These are phyloP conservation scores for Hymenoscyphus albidus DNA, from an alignment of 2,329 filamentous ascomycete species.

Conservation along the genomic window DNA sequence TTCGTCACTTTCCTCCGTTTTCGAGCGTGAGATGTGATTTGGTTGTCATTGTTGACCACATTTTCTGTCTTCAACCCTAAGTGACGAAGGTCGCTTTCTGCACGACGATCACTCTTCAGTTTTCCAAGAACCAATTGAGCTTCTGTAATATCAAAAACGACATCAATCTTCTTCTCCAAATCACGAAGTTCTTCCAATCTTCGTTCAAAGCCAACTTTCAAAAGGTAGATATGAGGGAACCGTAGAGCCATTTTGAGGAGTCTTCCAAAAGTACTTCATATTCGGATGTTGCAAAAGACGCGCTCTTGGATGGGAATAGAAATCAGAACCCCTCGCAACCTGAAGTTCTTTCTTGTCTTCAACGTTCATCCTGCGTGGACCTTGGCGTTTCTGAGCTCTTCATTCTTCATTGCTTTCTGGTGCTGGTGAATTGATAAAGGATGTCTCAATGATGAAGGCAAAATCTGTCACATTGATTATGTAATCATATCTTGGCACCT, in stretches of 20 bases:
- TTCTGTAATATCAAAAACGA: constrained; percentile 70
- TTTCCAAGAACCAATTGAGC: constrained; percentile 73
- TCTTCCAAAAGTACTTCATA: constrained; percentile 3
- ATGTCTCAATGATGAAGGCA: background rate
- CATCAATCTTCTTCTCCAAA: constrained; percentile 59
- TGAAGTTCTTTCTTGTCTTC: background rate
- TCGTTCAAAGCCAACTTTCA: constrained; percentile 37
- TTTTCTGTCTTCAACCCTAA: constrained; percentile 49
- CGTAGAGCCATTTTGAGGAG: constrained; percentile 21
- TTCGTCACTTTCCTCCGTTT: constrained; percentile 27
- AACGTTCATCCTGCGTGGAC: background rate
- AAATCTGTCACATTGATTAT: background rate
- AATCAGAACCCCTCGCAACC: background rate
- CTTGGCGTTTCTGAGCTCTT: background rate
- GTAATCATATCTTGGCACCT: background rate
- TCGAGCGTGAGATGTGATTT: constrained; percentile 38
- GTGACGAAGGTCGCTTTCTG: constrained; percentile 71
- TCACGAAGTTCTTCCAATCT: constrained; percentile 48
- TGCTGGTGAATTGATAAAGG: background rate
- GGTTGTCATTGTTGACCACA: constrained; percentile 5
- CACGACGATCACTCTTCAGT: constrained; percentile 64
- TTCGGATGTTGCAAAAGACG: background rate
- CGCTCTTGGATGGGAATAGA: background rate
- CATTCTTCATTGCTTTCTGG: background rate
- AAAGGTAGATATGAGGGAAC: constrained; percentile 57